These are phyloP conservation scores for Rhamnella rubrinervis DNA, from an alignment of 331 rosid species.

Conservation along the genomic window DNA sequence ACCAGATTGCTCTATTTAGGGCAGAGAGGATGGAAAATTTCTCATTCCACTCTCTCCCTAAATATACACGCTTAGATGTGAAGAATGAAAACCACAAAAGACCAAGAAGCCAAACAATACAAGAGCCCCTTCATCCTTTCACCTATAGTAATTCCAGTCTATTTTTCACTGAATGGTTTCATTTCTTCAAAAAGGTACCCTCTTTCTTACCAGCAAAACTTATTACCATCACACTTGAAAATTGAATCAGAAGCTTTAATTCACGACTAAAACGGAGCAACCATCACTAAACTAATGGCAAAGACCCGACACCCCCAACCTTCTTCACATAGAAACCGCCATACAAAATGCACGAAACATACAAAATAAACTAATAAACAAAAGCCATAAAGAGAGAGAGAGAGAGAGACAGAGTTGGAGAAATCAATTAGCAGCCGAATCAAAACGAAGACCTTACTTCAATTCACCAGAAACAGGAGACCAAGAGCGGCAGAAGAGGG, in stretches of 20 bases:
- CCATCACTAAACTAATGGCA: not conserved
- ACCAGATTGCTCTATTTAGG: too few relatives aligned
- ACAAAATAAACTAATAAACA: not conserved
- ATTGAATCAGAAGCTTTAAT: too few relatives aligned
- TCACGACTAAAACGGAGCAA: too few relatives aligned
- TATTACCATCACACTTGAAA: not conserved
- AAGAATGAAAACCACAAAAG: too few relatives aligned
- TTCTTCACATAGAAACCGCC: not conserved
- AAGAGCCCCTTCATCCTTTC: too few relatives aligned
- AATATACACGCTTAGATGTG: too few relatives aligned
- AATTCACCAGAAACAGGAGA: constrained; percentile 56
- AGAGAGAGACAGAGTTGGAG: not conserved
- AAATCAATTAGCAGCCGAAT: not conserved
- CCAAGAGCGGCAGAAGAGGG: constrained; percentile 85
- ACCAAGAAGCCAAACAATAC: too few relatives aligned
- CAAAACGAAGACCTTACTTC: constrained; percentile 46
- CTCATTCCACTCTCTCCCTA: too few relatives aligned
- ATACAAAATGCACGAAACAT: not conserved
- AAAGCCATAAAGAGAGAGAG: not conserved
- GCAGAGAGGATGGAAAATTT: too few relatives aligned
- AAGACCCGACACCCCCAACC: not conserved
- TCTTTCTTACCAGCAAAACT: not conserved
- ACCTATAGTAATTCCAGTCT: too few relatives aligned
- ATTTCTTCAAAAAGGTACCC: too few relatives aligned
- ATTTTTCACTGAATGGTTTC: too few relatives aligned